Evolutionary conservation across 805 yeast genomes (phyloP), one percentile per base, ranked within the genome.

Genomic region (Candida sanyiensis): DNA sequence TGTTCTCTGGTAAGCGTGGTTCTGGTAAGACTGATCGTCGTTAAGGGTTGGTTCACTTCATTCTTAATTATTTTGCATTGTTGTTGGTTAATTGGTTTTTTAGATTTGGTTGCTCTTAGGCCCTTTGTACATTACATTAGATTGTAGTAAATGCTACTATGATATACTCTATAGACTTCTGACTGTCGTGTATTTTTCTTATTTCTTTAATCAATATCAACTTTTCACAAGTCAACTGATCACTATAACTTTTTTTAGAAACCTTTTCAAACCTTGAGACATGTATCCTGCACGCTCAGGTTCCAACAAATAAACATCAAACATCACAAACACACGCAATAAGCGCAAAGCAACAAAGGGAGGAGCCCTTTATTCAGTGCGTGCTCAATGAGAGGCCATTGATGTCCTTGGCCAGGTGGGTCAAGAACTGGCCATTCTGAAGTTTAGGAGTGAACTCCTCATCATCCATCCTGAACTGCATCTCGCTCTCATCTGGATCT

Each of bases 1-100:
- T 93, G 74, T 84, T 83, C 71, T 69, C 87, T 55, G 99, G 99
- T 68, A 93, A 93, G 75, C 80, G 98, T 69, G 95, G 97, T 71
- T 79, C 77, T 56, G 97, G 97, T 63, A 83, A 82, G 63, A 80
- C 87, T 48, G 95, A 87, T 63, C 76, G 84, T 67, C 90, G 97
- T 73, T 86, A 71, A 54, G 30, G 18, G 19, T 21, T 28, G 12
- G 29, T 24, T 26, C 24, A 20, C 20, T 26, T 25, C 28, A 6
- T 27, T 33, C 20, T 33, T 28, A 13, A 24, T 34, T 19, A 22
- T 19, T 33, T 41, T 39, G 36, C 43, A 39, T 39, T 35, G 11
- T 35, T 39, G 28, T 21, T 33, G 19, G 30, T 20, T 13, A 28
- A 19, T 32, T 31, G 21, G 26, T 36, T 31, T 17, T 15, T 22